These are phyloP conservation scores for Pseudozyma pruni DNA, from an alignment of 1,284 basidiomycete species.

Conservation along the genomic window DNA sequence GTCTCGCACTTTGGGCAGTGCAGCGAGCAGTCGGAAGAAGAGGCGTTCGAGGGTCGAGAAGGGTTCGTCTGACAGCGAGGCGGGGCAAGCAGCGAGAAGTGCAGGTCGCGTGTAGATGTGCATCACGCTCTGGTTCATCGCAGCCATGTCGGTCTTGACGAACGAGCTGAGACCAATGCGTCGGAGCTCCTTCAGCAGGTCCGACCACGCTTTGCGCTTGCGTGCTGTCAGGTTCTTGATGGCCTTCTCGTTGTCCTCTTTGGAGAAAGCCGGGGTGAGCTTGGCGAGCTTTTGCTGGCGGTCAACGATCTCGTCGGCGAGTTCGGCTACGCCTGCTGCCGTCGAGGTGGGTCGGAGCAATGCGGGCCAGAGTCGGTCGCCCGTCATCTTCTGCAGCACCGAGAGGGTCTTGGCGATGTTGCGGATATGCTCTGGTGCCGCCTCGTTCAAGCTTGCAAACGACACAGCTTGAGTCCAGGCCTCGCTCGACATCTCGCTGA, in stretches of 20 bases:
- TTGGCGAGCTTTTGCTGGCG: conserved; percentile 74
- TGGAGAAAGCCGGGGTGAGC: conserved; percentile 57
- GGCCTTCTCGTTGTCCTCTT: conserved; percentile 73
- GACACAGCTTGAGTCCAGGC: conserved; percentile 22
- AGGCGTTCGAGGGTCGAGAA: conserved; percentile 74
- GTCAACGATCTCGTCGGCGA: conserved; percentile 81
- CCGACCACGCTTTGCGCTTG: conserved; percentile 91
- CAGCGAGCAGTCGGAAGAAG: conserved; percentile 77
- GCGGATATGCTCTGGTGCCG: conserved; percentile 38
- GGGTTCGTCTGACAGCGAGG: conserved; percentile 66
- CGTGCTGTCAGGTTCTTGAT: conserved; percentile 80
- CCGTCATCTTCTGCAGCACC: conserved; percentile 41
- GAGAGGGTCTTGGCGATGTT: conserved; percentile 51
- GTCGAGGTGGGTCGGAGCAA: conserved; percentile 20
- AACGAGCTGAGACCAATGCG: conserved; percentile 75
- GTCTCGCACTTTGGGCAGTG: conserved; percentile 77
- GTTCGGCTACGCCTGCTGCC: conserved; percentile 71
- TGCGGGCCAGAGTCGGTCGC: conserved; percentile 35
- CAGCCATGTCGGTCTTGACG: conserved; percentile 74
- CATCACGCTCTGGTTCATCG: conserved; percentile 76
- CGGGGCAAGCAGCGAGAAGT: conserved; percentile 20
- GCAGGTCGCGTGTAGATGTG: conserved; percentile 74
- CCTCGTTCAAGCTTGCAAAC: conserved; percentile 13
- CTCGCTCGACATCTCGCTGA: conserved; percentile 17
- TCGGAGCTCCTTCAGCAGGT: conserved; percentile 89